Conservation (phyloP, 331 rosid species). For the Rhamnella rubrinervis region DNA sequence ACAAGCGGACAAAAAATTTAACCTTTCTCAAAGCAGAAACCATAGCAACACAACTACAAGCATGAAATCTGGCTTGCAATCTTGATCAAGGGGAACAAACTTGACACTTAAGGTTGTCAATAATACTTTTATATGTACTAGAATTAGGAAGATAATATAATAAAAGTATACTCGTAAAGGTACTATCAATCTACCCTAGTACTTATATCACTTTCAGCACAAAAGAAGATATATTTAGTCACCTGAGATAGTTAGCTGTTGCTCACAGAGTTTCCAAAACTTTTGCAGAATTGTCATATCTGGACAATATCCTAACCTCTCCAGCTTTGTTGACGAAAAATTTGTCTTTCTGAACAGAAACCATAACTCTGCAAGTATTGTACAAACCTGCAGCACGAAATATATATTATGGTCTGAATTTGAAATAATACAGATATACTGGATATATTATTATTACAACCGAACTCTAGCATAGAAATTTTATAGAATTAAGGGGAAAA, state of each 20-base stretch:
- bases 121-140: no score
- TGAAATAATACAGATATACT: constrained; percentile 11
- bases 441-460: not conserved
- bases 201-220: not conserved
- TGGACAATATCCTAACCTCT: constrained; percentile 68
- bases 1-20: constrained; percentile 6
- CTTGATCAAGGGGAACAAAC: not conserved
- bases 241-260: constrained; percentile 77
- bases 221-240: not conserved
- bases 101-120: not conserved
- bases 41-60: not conserved
- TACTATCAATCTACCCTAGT: not conserved
- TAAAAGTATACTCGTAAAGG: no score
- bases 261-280: constrained; percentile 82
- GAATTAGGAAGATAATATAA: no score
- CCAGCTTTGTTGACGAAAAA: constrained; percentile 59
- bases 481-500: constrained; percentile 6
- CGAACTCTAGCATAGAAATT: constrained; percentile 18
- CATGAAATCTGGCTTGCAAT: not conserved
- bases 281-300: constrained; percentile 48
- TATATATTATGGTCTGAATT: constrained; percentile 15
- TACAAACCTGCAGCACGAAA: constrained; percentile 62
- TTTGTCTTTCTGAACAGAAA: constrained; percentile 47
- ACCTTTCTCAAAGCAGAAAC: not conserved
- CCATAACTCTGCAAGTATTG: constrained; percentile 69